phyloP scores from a whole-genome alignment of 73 alveolate genomes.

The Tetrahymena elliotti region DNA sequence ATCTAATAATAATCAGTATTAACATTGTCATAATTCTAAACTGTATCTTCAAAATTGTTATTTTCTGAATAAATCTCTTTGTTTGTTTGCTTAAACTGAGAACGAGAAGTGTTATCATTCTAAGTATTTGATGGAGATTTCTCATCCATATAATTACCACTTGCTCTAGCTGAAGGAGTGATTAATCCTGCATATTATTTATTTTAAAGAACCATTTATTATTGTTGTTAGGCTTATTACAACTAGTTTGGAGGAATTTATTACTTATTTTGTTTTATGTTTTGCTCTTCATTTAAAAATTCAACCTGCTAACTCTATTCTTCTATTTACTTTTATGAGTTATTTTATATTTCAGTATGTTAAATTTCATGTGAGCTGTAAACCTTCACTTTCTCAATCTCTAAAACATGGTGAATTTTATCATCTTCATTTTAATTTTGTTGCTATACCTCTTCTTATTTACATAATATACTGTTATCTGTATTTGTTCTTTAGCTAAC shows the following conservation, averaged over 20 bases:
- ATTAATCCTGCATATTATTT: neutral
- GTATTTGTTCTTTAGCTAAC: neutral
- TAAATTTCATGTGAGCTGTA: neutral
- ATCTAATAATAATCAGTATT: neutral
- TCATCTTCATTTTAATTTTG: neutral
- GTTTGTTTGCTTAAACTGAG: neutral
- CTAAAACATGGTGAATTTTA: neutral
- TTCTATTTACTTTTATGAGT: neutral
- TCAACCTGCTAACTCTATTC: neutral
- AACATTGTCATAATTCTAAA: neutral
- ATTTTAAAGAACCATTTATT: neutral
- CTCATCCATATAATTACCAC: neutral
- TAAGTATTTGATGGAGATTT: neutral
- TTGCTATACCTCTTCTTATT: neutral
- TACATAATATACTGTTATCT: neutral
- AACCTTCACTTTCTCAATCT: neutral
- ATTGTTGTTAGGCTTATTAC: neutral
- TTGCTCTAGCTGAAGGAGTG: neutral
- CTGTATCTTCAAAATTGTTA: neutral
- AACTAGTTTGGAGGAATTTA: neutral
- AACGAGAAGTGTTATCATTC: neutral
- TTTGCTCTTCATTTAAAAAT: neutral
- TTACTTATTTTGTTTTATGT: neutral
- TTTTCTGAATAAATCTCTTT: neutral
- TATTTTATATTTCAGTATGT: neutral